phyloP scores from a whole-genome alignment of 441 rosid genomes.

The Jatropha multifida region DNA sequence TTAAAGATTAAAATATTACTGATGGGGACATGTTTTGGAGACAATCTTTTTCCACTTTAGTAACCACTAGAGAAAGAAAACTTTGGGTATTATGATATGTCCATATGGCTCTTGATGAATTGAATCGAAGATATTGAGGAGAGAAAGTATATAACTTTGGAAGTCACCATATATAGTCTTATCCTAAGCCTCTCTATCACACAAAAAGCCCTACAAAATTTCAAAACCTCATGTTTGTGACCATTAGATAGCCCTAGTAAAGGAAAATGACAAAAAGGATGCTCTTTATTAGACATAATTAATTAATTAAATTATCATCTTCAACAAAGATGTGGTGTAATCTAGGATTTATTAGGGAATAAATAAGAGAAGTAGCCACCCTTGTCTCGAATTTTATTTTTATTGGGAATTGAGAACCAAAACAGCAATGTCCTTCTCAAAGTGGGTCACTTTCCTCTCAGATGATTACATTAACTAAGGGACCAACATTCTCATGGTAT shows the following conservation, averaged over 20 bases:
- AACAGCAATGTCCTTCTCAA: constrained; percentile 23
- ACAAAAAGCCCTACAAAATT: neutral
- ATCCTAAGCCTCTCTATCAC: neutral
- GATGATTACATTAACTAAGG: constrained; percentile 36
- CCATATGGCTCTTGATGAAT: constrained; percentile 2
- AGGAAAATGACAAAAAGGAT: neutral
- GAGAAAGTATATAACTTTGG: neutral
- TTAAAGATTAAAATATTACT: neutral
- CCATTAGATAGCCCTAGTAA: neutral
- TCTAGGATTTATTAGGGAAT: neutral
- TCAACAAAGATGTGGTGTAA: neutral
- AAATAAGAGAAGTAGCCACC: neutral
- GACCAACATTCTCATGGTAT: constrained; percentile 49
- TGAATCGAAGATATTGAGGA: constrained; percentile 7
- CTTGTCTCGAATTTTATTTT: neutral
- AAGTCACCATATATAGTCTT: neutral
- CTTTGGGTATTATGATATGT: neutral
- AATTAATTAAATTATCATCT: neutral
- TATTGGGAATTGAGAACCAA: constrained; percentile 29
- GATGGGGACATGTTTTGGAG: constrained; percentile 11
- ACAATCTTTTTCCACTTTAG: constrained; percentile 15
- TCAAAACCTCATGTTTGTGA: neutral
- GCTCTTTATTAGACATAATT: neutral
- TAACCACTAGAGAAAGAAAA: constrained; percentile 13
- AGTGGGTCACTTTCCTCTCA: constrained; percentile 38